Percentiles rank a stretch among this genome's conserved stretches.
Evolutionary conservation across 2,329 filamentous ascomycete species (phyloP).

Genomic region (Calycina marina): DNA sequence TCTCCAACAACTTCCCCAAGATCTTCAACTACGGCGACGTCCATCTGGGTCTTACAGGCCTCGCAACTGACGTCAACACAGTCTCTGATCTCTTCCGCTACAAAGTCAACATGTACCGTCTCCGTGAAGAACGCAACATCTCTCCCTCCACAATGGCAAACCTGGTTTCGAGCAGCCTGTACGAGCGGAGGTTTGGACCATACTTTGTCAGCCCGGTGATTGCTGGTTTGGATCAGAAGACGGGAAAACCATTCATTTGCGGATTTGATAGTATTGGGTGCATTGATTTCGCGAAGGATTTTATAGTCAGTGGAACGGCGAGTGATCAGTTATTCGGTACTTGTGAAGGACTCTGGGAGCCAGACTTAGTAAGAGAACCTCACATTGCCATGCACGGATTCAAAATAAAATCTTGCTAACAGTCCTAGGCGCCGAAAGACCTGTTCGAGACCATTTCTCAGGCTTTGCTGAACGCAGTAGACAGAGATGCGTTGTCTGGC

Average conservation of each 20-base stretch:
- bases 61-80: slow-evolving; percentile 89
- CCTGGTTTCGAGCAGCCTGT: slow-evolving; percentile 78
- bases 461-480: slow-evolving; percentile 85
- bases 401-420: slow-evolving; percentile 1
- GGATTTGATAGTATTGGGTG: slow-evolving; percentile 98
- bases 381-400: not conserved
- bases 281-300: slow-evolving; percentile 99
- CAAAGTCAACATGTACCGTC: slow-evolving; percentile 99
- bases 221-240: slow-evolving; percentile 88
- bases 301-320: slow-evolving; percentile 92
- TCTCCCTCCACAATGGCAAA: slow-evolving; percentile 91
- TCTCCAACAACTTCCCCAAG: slow-evolving; percentile 99
- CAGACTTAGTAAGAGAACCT: slow-evolving; percentile 60
- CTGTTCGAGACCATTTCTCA: slow-evolving; percentile 98
- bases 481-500: slow-evolving; percentile 89
- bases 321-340: slow-evolving; percentile 98
- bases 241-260: slow-evolving; percentile 91
- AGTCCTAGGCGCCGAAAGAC: slow-evolving; percentile 63
- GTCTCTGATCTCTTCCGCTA: slow-evolving; percentile 96
- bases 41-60: slow-evolving; percentile 88
- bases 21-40: slow-evolving; percentile 96
- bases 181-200: slow-evolving; percentile 90
- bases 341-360: slow-evolving; percentile 96
- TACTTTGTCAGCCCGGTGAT: slow-evolving; percentile 94
- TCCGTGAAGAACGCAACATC: slow-evolving; percentile 95